Percentiles rank a stretch among this genome's conserved stretches.
Evolutionary conservation across 768 basidiomycete genomes (phyloP).

Genomic region (Boletus sensibilis): DNA sequence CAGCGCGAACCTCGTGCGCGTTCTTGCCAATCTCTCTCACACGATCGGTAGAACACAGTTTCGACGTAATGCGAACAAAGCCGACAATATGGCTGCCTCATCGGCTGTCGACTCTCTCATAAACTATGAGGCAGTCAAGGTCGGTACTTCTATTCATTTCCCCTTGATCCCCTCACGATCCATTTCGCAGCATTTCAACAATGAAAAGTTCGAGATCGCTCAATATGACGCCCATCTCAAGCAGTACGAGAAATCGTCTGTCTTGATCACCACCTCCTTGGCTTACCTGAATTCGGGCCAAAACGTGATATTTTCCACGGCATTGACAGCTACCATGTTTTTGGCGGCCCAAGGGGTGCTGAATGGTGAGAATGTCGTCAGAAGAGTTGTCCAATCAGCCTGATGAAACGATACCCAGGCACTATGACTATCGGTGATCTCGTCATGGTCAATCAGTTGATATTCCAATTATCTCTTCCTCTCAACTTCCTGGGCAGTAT

Average conservation of each 20-base stretch:
- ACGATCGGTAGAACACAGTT: slow-evolving; percentile 70
- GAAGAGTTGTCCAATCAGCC: background rate
- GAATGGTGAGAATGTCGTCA: slow-evolving; percentile 53
- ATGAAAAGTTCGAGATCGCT: slow-evolving; percentile 85
- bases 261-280: slow-evolving; percentile 93
- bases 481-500: slow-evolving; percentile 97
- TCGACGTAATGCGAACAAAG: slow-evolving; percentile 91
- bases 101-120: slow-evolving; percentile 93
- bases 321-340: slow-evolving; percentile 93
- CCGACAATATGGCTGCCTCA: slow-evolving; percentile 95
- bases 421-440: slow-evolving; percentile 98
- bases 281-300: slow-evolving; percentile 95
- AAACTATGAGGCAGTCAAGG: slow-evolving; percentile 99
- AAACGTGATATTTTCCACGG: slow-evolving; percentile 92
- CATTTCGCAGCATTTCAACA: slow-evolving; percentile 84
- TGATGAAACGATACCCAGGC: slow-evolving; percentile 44
- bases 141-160: slow-evolving; percentile 31
- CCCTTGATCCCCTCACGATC: background rate
- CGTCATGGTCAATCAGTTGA: slow-evolving; percentile 98
- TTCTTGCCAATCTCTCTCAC: background rate
- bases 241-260: slow-evolving; percentile 85
- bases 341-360: slow-evolving; percentile 93
- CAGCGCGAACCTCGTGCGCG: slow-evolving; percentile 10
- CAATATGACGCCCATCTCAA: slow-evolving; percentile 90
- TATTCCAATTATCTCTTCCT: slow-evolving; percentile 95